phyloP scores from a whole-genome alignment of 176 grass and related monocot genomes.

The Eleusine indica region DNA sequence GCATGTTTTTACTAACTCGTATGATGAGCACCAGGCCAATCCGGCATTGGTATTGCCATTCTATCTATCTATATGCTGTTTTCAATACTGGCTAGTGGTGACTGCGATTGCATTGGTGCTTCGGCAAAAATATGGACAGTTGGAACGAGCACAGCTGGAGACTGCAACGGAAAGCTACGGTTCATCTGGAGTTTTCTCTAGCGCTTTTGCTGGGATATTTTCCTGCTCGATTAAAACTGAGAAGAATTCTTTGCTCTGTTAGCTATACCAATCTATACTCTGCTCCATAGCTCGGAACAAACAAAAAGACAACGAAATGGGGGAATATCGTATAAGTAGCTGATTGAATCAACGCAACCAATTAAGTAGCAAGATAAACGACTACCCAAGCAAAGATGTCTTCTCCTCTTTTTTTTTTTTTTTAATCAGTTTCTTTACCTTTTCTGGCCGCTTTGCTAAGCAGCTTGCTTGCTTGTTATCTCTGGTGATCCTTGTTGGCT shows the following conservation, averaged over 20 bases:
- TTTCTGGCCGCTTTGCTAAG: conserved; percentile 30
- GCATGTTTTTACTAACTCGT: conserved; percentile 13
- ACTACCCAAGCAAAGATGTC: conserved; percentile 44
- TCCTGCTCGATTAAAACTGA: conserved; percentile 11
- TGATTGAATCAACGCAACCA: conserved; percentile 42
- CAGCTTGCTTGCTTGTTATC: conserved; percentile 9
- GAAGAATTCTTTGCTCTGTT: conserved; percentile 1
- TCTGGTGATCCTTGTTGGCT: conserved; percentile 10
- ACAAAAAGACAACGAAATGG: conserved; percentile 42
- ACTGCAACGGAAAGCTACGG: conserved; percentile 45
- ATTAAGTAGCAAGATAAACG: not conserved
- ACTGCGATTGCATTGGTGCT: conserved; percentile 25
- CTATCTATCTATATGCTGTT: conserved; percentile 31
- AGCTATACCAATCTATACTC: conserved; percentile 26
- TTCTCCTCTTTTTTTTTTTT: not conserved
- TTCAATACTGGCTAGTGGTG: conserved; percentile 7
- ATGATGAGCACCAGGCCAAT: not conserved
- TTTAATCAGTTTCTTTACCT: conserved; percentile 37
- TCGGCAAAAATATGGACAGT: conserved; percentile 32
- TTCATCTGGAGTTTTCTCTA: conserved; percentile 28
- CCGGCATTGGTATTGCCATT: conserved; percentile 30
- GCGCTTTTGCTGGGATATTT: not conserved
- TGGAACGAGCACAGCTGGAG: conserved; percentile 57
- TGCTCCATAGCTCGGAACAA: conserved; percentile 43
- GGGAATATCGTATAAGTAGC: conserved; percentile 3